Base-by-base conservation (phyloP, 306 rosid species). In the Ceratonia siliqua region DNA sequence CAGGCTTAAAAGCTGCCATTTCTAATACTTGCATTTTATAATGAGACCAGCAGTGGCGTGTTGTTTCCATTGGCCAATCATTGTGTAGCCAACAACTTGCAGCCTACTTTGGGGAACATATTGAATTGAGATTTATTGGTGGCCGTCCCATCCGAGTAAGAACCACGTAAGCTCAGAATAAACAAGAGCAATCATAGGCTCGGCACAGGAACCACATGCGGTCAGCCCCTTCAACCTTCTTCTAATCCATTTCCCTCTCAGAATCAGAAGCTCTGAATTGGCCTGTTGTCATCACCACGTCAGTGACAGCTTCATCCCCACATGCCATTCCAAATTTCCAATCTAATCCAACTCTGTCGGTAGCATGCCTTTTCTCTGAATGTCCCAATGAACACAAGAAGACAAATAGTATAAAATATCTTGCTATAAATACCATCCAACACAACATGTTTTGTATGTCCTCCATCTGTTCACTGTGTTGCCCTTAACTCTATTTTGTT, bases 271-370 rank as follows among this genome's bases (percentile, higher is more conserved):
- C 15, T 32, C 36, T 49, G 42, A 57, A 43, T 28, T 27, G 24
- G 7, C 18, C 28, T 58, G 13, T 13, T 28, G 32, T 11, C 32
- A 46, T 59, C 36, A 56, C 75, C 55, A 54, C 68, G 30, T 62
- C 81, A 75, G 13, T 64, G 81, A 65, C 82, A 83, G 82, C 87
- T 76, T 75, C 79, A 2, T 28, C 50, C 68, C 28, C 86, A 75
- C 79, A 64, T 79, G 79, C 83, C 17, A 21, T 28, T 74, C 50
- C 70, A 14, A 62, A 42, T 24, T 24, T n/a, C 24, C 41, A 42
- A 50, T 53, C 61, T 24, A 13, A 62, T 48, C 63, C 49, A 11
- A 38, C 22, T 15, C 25, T 14, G 25, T 46, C 24, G 35, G 35
- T 55, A 27, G 25, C 64, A 49, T 63, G 25, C 27, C 24, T 41